Conservation (phyloP, 768 basidiomycete species). For the Boletus rubroflammeus region DNA sequence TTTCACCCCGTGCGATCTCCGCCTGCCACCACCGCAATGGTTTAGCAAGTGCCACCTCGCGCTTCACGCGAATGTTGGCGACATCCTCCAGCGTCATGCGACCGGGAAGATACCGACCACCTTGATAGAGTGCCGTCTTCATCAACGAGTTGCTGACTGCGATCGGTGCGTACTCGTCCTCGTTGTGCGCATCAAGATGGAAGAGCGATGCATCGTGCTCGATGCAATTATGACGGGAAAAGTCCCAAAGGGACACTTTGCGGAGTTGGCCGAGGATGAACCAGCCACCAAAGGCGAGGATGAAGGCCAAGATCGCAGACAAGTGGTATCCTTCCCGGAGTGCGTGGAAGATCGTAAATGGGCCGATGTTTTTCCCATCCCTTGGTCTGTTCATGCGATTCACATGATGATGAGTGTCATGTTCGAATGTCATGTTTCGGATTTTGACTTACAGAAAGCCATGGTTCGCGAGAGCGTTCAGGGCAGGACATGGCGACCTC, state of each 20-base stretch:
- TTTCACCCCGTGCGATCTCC: slow-evolving; percentile 64
- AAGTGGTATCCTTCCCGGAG: slow-evolving; percentile 51
- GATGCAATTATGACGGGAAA: slow-evolving; percentile 47
- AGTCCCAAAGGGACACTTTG: slow-evolving; percentile 33
- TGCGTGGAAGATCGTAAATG: slow-evolving; percentile 37
- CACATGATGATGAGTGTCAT: neutral
- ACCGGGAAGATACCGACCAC: slow-evolving; percentile 23
- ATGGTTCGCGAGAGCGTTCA: slow-evolving; percentile 74
- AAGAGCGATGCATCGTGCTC: slow-evolving; percentile 63
- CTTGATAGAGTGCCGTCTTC: slow-evolving; percentile 38
- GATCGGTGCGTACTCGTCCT: slow-evolving; percentile 45
- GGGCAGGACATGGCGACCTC: slow-evolving; percentile 68
- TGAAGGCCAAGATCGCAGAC: slow-evolving; percentile 41
- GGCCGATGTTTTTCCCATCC: slow-evolving; percentile 46
- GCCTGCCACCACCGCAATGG: slow-evolving; percentile 44
- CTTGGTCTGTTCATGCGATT: slow-evolving; percentile 38
- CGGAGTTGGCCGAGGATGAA: slow-evolving; percentile 38
- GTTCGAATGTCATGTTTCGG: neutral
- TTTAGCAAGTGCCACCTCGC: slow-evolving; percentile 40
- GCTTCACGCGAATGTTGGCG: slow-evolving; percentile 46
- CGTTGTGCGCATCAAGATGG: slow-evolving; percentile 42
- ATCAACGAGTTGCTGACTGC: slow-evolving; percentile 40
- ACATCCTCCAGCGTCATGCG: slow-evolving; percentile 35
- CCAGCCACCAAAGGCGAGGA: slow-evolving; percentile 49
- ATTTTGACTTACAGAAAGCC: slow-evolving; percentile 58